phyloP scores from a whole-genome alignment of 768 basidiomycete genomes.

The Serendipita sp. region DNA sequence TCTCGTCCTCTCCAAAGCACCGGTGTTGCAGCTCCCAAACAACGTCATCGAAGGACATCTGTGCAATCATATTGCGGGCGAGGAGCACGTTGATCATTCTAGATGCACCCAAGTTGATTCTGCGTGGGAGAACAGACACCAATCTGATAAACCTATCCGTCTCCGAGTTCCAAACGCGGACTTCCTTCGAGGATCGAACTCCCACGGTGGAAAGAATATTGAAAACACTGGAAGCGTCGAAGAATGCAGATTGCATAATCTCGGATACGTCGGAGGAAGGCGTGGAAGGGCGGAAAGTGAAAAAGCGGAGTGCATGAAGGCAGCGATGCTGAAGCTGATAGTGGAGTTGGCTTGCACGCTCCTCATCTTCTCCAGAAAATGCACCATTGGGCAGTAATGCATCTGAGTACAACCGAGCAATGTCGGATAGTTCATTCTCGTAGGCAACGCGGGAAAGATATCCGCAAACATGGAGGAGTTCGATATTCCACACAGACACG shows the following conservation, averaged over 20 bases:
- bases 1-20: conserved; percentile 56
- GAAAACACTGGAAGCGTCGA: conserved; percentile 44
- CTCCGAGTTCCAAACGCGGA: conserved; percentile 57
- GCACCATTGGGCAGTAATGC: conserved; percentile 23
- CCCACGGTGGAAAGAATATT: conserved; percentile 65
- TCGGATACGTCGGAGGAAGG: conserved; percentile 66
- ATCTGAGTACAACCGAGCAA: conserved; percentile 46
- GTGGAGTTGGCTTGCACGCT: conserved; percentile 23
- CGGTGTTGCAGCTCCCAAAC: conserved; percentile 55
- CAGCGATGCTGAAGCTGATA: conserved; percentile 41
- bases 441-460: conserved; percentile 70
- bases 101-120: conserved; percentile 39
- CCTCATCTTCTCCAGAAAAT: conserved; percentile 18
- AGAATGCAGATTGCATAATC: conserved; percentile 64
- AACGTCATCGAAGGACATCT: conserved; percentile 71
- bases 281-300: conserved; percentile 77
- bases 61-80: conserved; percentile 45
- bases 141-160: conserved; percentile 63
- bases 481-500: conserved; percentile 86
- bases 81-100: conserved; percentile 47
- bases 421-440: conserved; percentile 55
- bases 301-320: conserved; percentile 74
- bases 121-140: conserved; percentile 55
- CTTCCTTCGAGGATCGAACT: conserved; percentile 43
- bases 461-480: conserved; percentile 73